Evolutionary conservation across 306 rosid genomes (phyloP), one percentile per base, ranked within the genome.

Genomic region (Astragalus membranaceus): DNA sequence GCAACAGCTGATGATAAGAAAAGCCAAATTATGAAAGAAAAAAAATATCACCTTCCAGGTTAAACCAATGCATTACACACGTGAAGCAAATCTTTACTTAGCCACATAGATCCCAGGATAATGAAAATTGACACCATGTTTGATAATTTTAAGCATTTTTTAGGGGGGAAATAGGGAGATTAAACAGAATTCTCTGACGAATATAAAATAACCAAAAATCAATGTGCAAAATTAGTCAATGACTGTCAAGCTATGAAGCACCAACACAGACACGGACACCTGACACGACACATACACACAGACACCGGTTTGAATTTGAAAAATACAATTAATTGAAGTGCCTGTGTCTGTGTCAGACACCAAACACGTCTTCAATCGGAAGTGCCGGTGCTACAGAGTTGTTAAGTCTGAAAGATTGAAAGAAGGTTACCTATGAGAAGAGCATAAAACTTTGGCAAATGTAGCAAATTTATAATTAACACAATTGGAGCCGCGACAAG

Each of bases 371-470:
- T n/a, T n/a, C n/a, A n/a, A n/a, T n/a, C n/a, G n/a, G n/a, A n/a
- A n/a, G n/a, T n/a, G n/a, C n/a, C n/a, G n/a, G n/a, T n/a, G n/a
- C n/a, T n/a, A n/a, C n/a, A n/a, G n/a, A n/a, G n/a, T n/a, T n/a
- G n/a, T n/a, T n/a, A n/a, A n/a, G n/a, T n/a, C n/a, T n/a, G n/a
- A n/a, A n/a, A n/a, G n/a, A n/a, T n/a, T n/a, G n/a, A n/a, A n/a
- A n/a, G n/a, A n/a, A 14, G 67, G 86, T 52, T 51, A 90, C 96
- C 97, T 70, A 78, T 85, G 66, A 85, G 52, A 78, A 93, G 94
- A 56, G 88, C 74, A 73, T 80, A 87, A 49, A 85, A 78, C 91
- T 93, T 93, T 10, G 98, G 88, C 75, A 90, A 50, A 57, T 83
- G 87, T 70, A 93, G 80, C 82, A 88, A 78, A 76, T 74, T 83